These are phyloP conservation scores for Calocybe gangraenosa DNA, from an alignment of 768 basidiomycete genomes.

Conservation along the genomic window DNA sequence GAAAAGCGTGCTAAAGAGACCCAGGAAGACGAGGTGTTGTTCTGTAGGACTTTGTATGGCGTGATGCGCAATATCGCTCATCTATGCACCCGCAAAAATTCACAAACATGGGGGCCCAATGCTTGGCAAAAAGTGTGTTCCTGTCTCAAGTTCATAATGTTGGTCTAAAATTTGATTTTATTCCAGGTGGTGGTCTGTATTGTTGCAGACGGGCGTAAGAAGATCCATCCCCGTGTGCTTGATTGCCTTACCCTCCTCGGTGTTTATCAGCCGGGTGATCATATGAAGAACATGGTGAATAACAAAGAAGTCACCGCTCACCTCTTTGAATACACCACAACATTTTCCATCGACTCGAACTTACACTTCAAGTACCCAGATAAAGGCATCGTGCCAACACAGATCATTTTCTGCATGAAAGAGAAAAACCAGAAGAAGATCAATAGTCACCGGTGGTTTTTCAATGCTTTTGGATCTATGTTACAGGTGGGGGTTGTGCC, in stretches of 20 bases:
- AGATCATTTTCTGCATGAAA: constrained; percentile 88
- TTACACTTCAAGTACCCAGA: constrained; percentile 86
- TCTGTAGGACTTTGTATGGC: constrained; percentile 91
- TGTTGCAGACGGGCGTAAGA: constrained; percentile 83
- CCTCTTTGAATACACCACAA: constrained; percentile 84
- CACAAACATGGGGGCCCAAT: constrained; percentile 93
- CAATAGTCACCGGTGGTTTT: constrained; percentile 96
- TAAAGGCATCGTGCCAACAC: constrained; percentile 92
- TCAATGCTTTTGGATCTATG: constrained; percentile 86
- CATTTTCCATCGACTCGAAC: constrained; percentile 74
- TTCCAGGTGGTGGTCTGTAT: constrained; percentile 85
- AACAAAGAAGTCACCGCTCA: constrained; percentile 54
- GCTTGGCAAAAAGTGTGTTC: constrained; percentile 88
- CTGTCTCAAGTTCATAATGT: neutral
- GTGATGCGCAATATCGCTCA: constrained; percentile 88
- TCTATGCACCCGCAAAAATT: constrained; percentile 80
- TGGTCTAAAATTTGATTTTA: neutral
- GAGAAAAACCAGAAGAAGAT: constrained; percentile 97
- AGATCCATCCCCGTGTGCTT: constrained; percentile 78
- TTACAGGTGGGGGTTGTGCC: constrained; percentile 53
- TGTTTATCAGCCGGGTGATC: constrained; percentile 66
- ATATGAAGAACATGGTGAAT: constrained; percentile 61
- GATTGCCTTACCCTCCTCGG: constrained; percentile 91
- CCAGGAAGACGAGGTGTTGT: constrained; percentile 85
- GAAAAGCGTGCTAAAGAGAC: constrained; percentile 3